Evolutionary conservation across 164 flowering plant species (phyloP).

Genomic region (Paratinospora sagittata): DNA sequence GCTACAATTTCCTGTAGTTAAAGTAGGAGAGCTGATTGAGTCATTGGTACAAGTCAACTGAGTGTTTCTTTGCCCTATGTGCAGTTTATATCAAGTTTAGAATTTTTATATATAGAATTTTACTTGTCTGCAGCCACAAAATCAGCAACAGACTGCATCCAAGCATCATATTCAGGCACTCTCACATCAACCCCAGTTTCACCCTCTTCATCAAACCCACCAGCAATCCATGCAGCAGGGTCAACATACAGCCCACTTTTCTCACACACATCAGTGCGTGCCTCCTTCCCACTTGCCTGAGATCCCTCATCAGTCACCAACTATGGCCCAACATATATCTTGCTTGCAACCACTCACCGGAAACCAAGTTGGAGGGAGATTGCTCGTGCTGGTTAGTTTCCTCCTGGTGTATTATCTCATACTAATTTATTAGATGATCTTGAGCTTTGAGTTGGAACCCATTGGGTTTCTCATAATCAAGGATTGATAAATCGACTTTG

Average conservation of each 20-base stretch:
- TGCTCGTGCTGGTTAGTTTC: conserved; percentile 65
- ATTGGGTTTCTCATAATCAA: not conserved
- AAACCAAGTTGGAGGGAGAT: conserved; percentile 64
- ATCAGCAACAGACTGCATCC: conserved; percentile 49
- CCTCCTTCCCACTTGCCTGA: conserved; percentile 59
- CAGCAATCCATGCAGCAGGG: conserved; percentile 57
- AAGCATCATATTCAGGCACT: conserved; percentile 64
- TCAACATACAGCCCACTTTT: conserved; percentile 45
- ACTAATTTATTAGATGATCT: not conserved
- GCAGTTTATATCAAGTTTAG: not conserved
- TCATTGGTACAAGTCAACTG: not conserved
- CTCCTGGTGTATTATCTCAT: not conserved
- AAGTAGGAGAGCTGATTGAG: not conserved
- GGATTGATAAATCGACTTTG: no score
- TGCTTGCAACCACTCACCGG: conserved; percentile 65
- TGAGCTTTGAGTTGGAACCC: not conserved
- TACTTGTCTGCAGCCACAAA: conserved; percentile 37
- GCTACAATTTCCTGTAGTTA: not conserved
- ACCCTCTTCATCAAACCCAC: conserved; percentile 55
- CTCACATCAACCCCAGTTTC: conserved; percentile 65
- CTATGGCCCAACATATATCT: conserved; percentile 65
- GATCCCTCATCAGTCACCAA: conserved; percentile 52
- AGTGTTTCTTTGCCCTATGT: not conserved
- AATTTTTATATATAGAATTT: conserved; percentile 5
- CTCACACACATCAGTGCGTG: conserved; percentile 52